Conservation (phyloP, 163 green algal species). For the Volvox carteri region DNA sequence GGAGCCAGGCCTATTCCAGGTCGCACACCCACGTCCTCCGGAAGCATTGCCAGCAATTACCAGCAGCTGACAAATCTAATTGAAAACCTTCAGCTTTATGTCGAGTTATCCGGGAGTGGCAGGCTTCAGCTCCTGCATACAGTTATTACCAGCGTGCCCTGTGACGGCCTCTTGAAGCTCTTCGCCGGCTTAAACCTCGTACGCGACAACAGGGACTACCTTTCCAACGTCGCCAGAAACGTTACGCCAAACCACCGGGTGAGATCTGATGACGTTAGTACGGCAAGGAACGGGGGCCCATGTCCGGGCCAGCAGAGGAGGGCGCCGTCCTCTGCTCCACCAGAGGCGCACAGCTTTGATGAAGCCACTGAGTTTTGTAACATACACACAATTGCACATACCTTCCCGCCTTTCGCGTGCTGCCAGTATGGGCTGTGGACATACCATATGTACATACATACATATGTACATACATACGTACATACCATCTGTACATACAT, state of each 20-base stretch:
- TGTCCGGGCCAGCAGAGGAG: too few relatives aligned
- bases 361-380: too few relatives aligned
- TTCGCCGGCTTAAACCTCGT: neutral
- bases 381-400: too few relatives aligned
- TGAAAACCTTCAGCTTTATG: neutral
- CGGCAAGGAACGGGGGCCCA: too few relatives aligned
- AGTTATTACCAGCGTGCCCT: neutral
- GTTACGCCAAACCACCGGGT: constrained; percentile 17
- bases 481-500: neutral
- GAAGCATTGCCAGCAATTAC: neutral
- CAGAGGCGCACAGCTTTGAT: too few relatives aligned
- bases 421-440: too few relatives aligned
- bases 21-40: neutral
- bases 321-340: too few relatives aligned
- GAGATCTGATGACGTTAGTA: neutral
- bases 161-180: neutral
- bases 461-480: neutral
- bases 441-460: too few relatives aligned
- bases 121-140: constrained; percentile 34
- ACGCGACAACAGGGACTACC: neutral
- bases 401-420: too few relatives aligned
- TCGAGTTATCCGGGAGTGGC: neutral
- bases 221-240: neutral
- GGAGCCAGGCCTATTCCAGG: neutral
- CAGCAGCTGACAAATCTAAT: neutral